Evolutionary conservation across 495 filamentous ascomycete genomes (phyloP).

Genomic region (Penicillium odoratum): DNA sequence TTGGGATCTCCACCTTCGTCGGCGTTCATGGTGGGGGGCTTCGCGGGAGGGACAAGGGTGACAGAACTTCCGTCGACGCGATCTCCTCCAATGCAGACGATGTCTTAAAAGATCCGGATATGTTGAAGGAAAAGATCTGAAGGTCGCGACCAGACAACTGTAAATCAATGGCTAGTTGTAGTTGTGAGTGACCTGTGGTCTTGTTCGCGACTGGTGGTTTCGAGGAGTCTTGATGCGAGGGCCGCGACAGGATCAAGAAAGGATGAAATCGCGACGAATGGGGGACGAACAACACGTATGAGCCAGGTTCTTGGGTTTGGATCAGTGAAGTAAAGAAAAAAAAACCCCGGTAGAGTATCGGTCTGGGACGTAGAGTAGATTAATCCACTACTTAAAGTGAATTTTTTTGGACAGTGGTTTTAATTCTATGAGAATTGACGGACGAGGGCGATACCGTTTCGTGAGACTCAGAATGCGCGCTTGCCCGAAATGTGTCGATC

Average conservation of each 20-base stretch:
- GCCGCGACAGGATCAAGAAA: conserved; percentile 22
- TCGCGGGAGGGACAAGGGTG: conserved; percentile 28
- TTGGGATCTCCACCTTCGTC: conserved; percentile 40
- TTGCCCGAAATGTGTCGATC: conserved; percentile 41
- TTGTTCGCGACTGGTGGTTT: conserved; percentile 8
- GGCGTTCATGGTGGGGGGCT: conserved; percentile 42
- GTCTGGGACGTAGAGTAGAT: conserved; percentile 6
- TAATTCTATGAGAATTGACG: conserved; percentile 5
- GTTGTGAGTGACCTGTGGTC: conserved; percentile 13
- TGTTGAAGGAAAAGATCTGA: conserved; percentile 6
- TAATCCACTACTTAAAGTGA: neutral
- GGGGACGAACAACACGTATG: conserved; percentile 21
- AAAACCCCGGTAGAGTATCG: neutral
- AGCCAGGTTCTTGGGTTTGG: conserved; percentile 5
- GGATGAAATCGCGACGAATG: conserved; percentile 36
- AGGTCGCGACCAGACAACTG: conserved; percentile 9
- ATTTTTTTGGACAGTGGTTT: neutral
- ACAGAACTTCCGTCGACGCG: conserved; percentile 28
- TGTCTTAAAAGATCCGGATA: conserved; percentile 14
- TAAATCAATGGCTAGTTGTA: conserved; percentile 4
- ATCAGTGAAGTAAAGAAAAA: conserved; percentile 1
- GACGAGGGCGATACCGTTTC: conserved; percentile 16
- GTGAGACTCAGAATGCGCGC: conserved; percentile 35
- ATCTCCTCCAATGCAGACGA: conserved; percentile 17
- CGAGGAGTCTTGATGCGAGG: conserved; percentile 31